Percentiles rank a stretch among this genome's conserved stretches.
These are phyloP conservation scores for Fonsecaea monophora DNA, from an alignment of 2,329 filamentous ascomycete genomes.

Conservation along the genomic window DNA sequence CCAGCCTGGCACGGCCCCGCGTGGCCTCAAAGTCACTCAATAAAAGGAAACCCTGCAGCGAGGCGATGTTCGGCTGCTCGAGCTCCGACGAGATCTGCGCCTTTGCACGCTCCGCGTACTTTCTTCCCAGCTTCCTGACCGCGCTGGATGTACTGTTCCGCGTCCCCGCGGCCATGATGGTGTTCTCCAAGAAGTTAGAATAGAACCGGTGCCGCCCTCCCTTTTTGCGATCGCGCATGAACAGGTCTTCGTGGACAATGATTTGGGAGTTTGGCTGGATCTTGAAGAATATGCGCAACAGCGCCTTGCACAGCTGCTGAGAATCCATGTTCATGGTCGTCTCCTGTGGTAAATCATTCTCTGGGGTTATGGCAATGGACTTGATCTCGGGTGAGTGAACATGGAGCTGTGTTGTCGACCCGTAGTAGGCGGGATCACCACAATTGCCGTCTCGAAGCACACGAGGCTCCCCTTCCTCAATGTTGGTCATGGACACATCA, in stretches of 20 bases:
- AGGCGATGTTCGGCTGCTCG: background rate
- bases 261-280: too few relatives aligned
- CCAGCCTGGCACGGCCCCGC: background rate
- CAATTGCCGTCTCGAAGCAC: too few relatives aligned
- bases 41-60: background rate
- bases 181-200: background rate
- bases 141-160: slow-evolving; percentile 11
- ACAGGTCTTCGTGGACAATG: background rate
- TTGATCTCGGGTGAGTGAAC: too few relatives aligned
- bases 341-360: too few relatives aligned
- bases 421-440: too few relatives aligned
- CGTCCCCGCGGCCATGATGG: background rate
- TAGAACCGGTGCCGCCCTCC: background rate
- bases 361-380: too few relatives aligned
- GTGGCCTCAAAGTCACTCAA: slow-evolving; percentile 4
- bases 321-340: too few relatives aligned
- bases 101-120: slow-evolving; percentile 10
- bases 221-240: background rate
- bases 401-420: too few relatives aligned
- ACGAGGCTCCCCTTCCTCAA: too few relatives aligned
- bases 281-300: too few relatives aligned
- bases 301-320: too few relatives aligned
- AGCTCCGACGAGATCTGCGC: background rate
- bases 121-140: background rate
- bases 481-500: too few relatives aligned